phyloP scores from a whole-genome alignment of 2,329 filamentous ascomycete species.

The Simplicillium aogashimaense region DNA sequence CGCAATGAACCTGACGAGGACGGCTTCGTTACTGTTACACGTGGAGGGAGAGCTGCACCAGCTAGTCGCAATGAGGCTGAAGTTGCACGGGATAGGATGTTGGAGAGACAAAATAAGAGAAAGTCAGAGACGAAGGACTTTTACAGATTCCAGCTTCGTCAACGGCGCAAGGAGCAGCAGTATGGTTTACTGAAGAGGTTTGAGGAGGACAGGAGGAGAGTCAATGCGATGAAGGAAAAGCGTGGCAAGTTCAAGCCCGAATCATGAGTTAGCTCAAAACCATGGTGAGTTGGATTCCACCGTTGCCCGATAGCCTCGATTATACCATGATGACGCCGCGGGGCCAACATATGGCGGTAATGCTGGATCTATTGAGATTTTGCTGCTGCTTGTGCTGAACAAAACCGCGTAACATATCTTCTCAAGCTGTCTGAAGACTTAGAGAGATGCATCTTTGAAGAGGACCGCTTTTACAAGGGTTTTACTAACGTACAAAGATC shows the following conservation, averaged over 20 bases:
- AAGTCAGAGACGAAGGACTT: constrained; percentile 60
- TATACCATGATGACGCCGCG: constrained; percentile 39
- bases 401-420: constrained; percentile 59
- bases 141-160: constrained; percentile 74
- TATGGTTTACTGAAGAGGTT: constrained; percentile 59
- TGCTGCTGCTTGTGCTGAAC: constrained; percentile 38
- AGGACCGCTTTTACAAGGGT: not conserved
- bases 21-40: constrained; percentile 85
- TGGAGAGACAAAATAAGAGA: constrained; percentile 54
- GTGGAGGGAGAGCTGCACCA: constrained; percentile 65
- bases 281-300: not conserved
- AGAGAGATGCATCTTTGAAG: not conserved
- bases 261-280: constrained; percentile 17
- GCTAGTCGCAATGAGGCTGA: constrained; percentile 64
- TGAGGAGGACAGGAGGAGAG: constrained; percentile 64
- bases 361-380: not conserved
- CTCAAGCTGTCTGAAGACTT: constrained; percentile 48
- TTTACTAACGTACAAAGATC: not conserved
- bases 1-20: constrained; percentile 84
- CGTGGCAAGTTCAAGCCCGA: constrained; percentile 52
- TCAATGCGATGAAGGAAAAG: constrained; percentile 61
- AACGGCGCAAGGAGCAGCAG: constrained; percentile 68
- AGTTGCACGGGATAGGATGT: constrained; percentile 46
- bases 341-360: constrained; percentile 33
- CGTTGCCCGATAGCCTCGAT: not conserved